These are phyloP conservation scores for Trichoderma endophyticum DNA, from an alignment of 2,329 filamentous ascomycete genomes.

Conservation along the genomic window DNA sequence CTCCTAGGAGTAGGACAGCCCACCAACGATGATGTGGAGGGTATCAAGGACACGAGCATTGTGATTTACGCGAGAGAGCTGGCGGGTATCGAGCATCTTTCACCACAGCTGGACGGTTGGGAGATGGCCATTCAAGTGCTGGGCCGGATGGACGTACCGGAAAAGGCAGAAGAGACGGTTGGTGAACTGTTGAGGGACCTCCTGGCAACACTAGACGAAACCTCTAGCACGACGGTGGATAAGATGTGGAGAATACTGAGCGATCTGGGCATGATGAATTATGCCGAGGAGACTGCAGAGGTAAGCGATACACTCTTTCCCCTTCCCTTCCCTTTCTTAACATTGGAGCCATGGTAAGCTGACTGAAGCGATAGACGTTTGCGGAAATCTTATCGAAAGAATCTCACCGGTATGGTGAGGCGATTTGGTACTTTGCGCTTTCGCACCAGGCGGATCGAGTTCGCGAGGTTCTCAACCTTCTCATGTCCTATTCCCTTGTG, in stretches of 20 bases:
- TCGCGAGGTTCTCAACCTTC: slow-evolving; percentile 77
- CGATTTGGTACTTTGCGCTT: slow-evolving; percentile 86
- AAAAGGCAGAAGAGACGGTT: slow-evolving; percentile 70
- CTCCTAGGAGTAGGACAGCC: slow-evolving; percentile 66
- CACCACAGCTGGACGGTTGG: slow-evolving; percentile 68
- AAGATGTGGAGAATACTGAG: slow-evolving; percentile 77
- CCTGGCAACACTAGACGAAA: slow-evolving; percentile 59
- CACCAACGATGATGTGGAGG: slow-evolving; percentile 56
- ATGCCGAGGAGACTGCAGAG: slow-evolving; percentile 79
- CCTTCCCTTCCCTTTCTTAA: neutral
- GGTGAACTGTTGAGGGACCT: slow-evolving; percentile 66
- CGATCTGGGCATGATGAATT: slow-evolving; percentile 71
- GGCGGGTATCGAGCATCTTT: slow-evolving; percentile 52
- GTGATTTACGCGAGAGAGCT: slow-evolving; percentile 70
- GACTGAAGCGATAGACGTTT: slow-evolving; percentile 61
- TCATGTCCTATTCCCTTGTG: slow-evolving; percentile 83
- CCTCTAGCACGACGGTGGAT: slow-evolving; percentile 70
- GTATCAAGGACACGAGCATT: slow-evolving; percentile 77
- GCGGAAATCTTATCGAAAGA: slow-evolving; percentile 72
- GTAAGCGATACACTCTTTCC: slow-evolving; percentile 47
- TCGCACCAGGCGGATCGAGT: slow-evolving; percentile 77
- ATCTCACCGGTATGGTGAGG: slow-evolving; percentile 77
- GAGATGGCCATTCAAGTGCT: slow-evolving; percentile 82
- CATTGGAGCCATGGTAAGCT: neutral
- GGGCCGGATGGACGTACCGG: slow-evolving; percentile 72